Percentiles rank a stretch among this genome's conserved stretches.
Conservation (phyloP, 2,329 filamentous ascomycete species). For the Phialophora chinensis region DNA sequence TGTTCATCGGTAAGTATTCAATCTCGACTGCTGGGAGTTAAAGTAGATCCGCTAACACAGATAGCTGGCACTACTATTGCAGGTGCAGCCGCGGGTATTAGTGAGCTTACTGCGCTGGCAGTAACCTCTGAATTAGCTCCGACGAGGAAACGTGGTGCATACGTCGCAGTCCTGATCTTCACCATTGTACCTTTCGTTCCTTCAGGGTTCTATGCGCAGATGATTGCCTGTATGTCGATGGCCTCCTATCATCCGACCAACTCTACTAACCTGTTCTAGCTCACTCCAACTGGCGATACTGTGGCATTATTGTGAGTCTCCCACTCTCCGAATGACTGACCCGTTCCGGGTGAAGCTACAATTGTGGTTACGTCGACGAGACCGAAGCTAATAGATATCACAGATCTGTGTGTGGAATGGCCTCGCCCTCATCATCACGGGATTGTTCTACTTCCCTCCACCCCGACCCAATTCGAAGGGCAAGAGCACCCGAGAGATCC, state of each 20-base stretch:
- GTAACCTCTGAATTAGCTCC: constrained; percentile 72
- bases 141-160: constrained; percentile 67
- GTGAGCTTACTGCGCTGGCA: constrained; percentile 71
- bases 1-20: constrained; percentile 49
- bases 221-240: constrained; percentile 49
- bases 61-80: constrained; percentile 65
- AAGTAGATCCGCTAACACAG: not conserved
- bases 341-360: not conserved
- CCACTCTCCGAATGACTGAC: not conserved
- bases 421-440: constrained; percentile 49
- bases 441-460: constrained; percentile 54
- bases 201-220: constrained; percentile 65
- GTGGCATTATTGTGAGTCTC: constrained; percentile 20
- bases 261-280: constrained; percentile 6
- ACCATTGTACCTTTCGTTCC: constrained; percentile 68
- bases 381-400: not conserved
- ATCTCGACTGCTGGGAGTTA: not conserved
- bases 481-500: constrained; percentile 43
- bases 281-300: constrained; percentile 33
- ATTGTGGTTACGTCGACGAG: too few species aligned
- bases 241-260: not conserved
- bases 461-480: constrained; percentile 47
- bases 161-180: constrained; percentile 65
- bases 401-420: constrained; percentile 47
- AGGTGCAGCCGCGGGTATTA: constrained; percentile 69